Evolutionary conservation across 2,329 filamentous ascomycete genomes (phyloP).

Genomic region (Alternaria conjuncta): DNA sequence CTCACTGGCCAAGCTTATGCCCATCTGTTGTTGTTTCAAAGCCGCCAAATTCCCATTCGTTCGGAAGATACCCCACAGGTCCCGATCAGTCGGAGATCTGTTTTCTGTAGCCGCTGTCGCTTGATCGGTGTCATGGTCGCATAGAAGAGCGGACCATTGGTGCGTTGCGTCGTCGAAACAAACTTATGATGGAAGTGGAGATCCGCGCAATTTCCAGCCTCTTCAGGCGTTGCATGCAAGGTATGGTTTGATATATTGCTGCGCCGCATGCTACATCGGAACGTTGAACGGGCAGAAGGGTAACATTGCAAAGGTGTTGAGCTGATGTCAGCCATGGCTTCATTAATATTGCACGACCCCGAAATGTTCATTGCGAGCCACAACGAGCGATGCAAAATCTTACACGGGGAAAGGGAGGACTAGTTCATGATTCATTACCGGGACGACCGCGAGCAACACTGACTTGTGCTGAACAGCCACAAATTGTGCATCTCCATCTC

Average conservation of each 20-base stretch:
- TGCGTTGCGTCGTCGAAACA: not conserved
- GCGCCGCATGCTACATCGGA: not conserved
- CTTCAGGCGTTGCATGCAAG: not conserved
- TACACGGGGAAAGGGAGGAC: not conserved
- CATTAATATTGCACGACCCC: not conserved
- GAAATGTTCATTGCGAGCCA: not conserved
- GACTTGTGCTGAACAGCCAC: not conserved
- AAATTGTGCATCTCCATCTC: not conserved
- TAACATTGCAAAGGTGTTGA: not conserved
- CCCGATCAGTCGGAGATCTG: conserved; percentile 12
- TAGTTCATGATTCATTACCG: not conserved
- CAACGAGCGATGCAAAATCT: no score
- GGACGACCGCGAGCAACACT: not conserved
- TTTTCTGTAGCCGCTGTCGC: conserved; percentile 22
- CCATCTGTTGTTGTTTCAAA: conserved; percentile 13
- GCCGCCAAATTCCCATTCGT: conserved; percentile 19
- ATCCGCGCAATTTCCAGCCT: not conserved
- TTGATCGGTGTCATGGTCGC: conserved; percentile 11
- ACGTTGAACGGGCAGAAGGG: not conserved
- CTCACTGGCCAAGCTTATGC: conserved; percentile 19
- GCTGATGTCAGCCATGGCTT: not conserved
- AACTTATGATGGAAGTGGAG: not conserved
- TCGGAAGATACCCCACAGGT: conserved; percentile 8
- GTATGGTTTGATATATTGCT: conserved; percentile 1
- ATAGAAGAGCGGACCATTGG: not conserved